These are phyloP conservation scores for Papiliotrema laurentii DNA, from an alignment of 1,284 basidiomycete genomes.

Conservation along the genomic window DNA sequence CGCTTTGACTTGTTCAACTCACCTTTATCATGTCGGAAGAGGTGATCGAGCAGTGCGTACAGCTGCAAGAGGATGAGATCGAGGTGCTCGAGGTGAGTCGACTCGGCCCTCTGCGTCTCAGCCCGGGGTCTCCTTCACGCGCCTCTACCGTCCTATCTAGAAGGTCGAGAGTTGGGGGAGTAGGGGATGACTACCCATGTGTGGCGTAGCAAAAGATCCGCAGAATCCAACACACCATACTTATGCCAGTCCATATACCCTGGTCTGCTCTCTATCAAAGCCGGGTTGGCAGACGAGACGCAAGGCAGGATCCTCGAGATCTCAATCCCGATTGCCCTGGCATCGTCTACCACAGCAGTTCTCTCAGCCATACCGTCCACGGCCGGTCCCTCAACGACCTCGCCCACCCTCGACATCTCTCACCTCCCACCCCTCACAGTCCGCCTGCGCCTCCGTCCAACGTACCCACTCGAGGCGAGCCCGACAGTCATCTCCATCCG, in stretches of 20 bases:
- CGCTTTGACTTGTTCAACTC: too few relatives aligned
- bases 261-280: constrained; percentile 12
- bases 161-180: too few relatives aligned
- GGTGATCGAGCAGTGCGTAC: constrained; percentile 6
- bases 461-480: constrained; percentile 23
- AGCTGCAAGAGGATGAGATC: constrained; percentile 32
- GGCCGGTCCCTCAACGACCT: constrained; percentile 6
- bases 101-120: neutral
- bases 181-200: too few relatives aligned
- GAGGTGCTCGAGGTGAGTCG: constrained; percentile 29
- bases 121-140: neutral
- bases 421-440: constrained; percentile 35
- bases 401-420: constrained; percentile 12
- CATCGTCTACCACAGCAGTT: constrained; percentile 5
- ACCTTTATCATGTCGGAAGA: too few relatives aligned
- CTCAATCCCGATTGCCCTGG: constrained; percentile 26
- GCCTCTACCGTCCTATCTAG: too few relatives aligned
- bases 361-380: constrained; percentile 2
- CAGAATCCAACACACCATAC: neutral
- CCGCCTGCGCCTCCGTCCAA: constrained; percentile 18
- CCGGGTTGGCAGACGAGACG: constrained; percentile 10
- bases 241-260: constrained; percentile 35
- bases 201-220: too few relatives aligned
- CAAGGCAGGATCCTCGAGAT: constrained; percentile 17
- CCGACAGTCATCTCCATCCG: constrained; percentile 16